Evolutionary conservation across 1,284 basidiomycete species (phyloP).

Genomic region (Microbotryum scabiosae): DNA sequence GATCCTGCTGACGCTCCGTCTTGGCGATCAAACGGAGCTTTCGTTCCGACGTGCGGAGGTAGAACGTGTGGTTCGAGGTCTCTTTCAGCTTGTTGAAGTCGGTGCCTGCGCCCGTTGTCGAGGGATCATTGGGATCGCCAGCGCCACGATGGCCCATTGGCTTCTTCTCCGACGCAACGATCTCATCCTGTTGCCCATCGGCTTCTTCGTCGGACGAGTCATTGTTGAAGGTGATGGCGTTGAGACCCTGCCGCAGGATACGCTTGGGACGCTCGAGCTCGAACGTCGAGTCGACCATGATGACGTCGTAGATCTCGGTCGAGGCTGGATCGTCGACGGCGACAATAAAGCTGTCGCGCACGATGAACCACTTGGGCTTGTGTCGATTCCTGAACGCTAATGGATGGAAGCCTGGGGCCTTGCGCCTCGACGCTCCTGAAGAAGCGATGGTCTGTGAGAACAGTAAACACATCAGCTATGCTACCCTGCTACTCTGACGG

Average conservation of each 20-base stretch:
- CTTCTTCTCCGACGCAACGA: slow-evolving; percentile 28
- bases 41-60: slow-evolving; percentile 83
- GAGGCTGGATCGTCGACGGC: slow-evolving; percentile 79
- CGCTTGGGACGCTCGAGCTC: slow-evolving; percentile 55
- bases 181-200: slow-evolving; percentile 4
- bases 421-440: slow-evolving; percentile 39
- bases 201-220: slow-evolving; percentile 33
- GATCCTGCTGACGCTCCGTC: slow-evolving; percentile 94
- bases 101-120: slow-evolving; percentile 24
- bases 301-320: slow-evolving; percentile 79
- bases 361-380: slow-evolving; percentile 81
- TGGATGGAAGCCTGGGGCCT: slow-evolving; percentile 40
- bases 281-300: slow-evolving; percentile 86
- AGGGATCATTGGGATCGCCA: slow-evolving; percentile 29
- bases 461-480: slow-evolving; percentile 42
- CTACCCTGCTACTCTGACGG: background rate
- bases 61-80: slow-evolving; percentile 74
- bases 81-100: slow-evolving; percentile 24
- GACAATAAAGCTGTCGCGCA: slow-evolving; percentile 87
- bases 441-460: slow-evolving; percentile 45
- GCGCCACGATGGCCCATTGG: slow-evolving; percentile 15
- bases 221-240: slow-evolving; percentile 45
- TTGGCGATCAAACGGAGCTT: slow-evolving; percentile 78
- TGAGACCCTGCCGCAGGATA: slow-evolving; percentile 56
- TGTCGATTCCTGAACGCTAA: slow-evolving; percentile 60